Evolutionary conservation across 2,329 filamentous ascomycete genomes (phyloP).

Genomic region (Malbranchea zuffiana): DNA sequence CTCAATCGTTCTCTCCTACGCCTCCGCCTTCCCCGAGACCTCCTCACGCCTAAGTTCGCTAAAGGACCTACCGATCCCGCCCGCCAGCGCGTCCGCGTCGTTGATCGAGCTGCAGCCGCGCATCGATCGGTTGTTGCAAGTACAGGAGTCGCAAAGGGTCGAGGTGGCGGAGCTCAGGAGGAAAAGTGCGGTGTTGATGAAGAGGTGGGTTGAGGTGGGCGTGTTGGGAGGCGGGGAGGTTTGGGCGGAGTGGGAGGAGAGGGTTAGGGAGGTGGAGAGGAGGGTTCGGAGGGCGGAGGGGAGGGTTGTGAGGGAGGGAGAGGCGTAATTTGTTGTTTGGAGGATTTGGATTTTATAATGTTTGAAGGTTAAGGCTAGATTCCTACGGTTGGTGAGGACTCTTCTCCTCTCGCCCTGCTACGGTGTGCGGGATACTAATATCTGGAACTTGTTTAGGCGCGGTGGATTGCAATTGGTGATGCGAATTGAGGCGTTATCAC

Average conservation of each 20-base stretch:
- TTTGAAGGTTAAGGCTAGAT: no score
- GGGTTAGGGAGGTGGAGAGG: conserved; percentile 55
- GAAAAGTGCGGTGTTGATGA: conserved; percentile 41
- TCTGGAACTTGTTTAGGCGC: no score
- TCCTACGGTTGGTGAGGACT: no score
- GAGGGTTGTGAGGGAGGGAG: conserved; percentile 39
- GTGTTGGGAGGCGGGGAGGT: conserved; percentile 57
- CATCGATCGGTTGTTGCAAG: conserved; percentile 26
- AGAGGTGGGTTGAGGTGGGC: conserved; percentile 63
- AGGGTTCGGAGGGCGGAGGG: conserved; percentile 53
- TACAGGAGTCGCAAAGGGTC: conserved; percentile 30
- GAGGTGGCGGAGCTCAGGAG: conserved; percentile 33
- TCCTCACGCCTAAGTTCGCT: conserved; percentile 39
- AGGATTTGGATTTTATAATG: no score
- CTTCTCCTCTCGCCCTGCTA: no score
- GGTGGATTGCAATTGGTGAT: no score
- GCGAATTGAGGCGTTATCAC: no score
- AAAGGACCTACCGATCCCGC: conserved; percentile 37
- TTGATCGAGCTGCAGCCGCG: conserved; percentile 35
- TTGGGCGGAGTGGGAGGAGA: conserved; percentile 60
- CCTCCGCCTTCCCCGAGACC: conserved; percentile 37
- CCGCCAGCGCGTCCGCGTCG: conserved; percentile 31
- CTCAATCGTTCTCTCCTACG: conserved; percentile 36
- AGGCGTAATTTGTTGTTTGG: no score
- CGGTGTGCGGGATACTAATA: no score